These are phyloP conservation scores for Hippophae tibetana DNA, from an alignment of 306 rosid species.

Conservation along the genomic window DNA sequence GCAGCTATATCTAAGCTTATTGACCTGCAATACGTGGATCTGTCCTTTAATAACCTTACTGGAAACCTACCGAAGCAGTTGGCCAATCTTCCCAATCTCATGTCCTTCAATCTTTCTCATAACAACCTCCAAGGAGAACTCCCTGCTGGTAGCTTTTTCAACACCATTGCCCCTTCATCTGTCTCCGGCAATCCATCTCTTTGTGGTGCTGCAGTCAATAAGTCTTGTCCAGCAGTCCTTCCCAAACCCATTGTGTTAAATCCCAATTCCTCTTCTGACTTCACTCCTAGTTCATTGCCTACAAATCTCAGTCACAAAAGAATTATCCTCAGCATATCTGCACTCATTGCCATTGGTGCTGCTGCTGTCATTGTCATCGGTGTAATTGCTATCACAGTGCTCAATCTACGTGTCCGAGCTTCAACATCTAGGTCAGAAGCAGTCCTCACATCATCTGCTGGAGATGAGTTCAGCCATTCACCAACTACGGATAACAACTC, in stretches of 20 bases:
- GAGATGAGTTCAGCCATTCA: slow-evolving; percentile 82
- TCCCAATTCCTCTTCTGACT: slow-evolving; percentile 71
- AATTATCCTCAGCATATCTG: slow-evolving; percentile 92
- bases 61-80: slow-evolving; percentile 82
- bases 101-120: slow-evolving; percentile 78
- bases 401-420: slow-evolving; percentile 75
- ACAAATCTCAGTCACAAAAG: slow-evolving; percentile 54
- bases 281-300: slow-evolving; percentile 38
- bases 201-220: slow-evolving; percentile 81
- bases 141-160: slow-evolving; percentile 85
- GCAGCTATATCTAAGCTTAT: slow-evolving; percentile 61
- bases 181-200: slow-evolving; percentile 78
- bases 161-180: slow-evolving; percentile 68
- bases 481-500: slow-evolving; percentile 90
- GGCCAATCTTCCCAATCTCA: slow-evolving; percentile 75
- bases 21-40: slow-evolving; percentile 61
- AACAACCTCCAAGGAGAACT: slow-evolving; percentile 89
- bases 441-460: slow-evolving; percentile 65
- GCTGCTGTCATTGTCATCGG: slow-evolving; percentile 90
- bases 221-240: slow-evolving; percentile 71
- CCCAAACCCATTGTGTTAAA: slow-evolving; percentile 96
- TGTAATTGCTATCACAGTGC: slow-evolving; percentile 84
- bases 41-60: slow-evolving; percentile 61
- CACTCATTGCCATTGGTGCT: slow-evolving; percentile 97
- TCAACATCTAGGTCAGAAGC: slow-evolving; percentile 43